phyloP scores from a whole-genome alignment of 2,329 filamentous ascomycete genomes.

The Cytospora chrysosperma region DNA sequence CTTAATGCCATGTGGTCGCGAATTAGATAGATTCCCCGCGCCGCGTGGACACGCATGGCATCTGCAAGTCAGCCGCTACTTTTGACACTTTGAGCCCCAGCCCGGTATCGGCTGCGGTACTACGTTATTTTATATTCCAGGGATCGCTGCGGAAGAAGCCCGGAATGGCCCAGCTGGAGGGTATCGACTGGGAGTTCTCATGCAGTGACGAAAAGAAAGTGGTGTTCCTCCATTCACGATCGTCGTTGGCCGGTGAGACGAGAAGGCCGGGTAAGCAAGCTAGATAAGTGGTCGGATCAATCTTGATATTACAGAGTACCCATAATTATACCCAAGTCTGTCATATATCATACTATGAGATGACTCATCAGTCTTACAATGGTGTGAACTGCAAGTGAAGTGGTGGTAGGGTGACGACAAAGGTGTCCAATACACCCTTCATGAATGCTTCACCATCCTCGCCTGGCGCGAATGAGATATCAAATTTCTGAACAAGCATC shows the following conservation, averaged over 20 bases:
- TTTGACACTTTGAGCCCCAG: background rate
- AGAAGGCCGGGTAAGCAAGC: background rate
- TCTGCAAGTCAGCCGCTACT: background rate
- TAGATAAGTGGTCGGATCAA: background rate
- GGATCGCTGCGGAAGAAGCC: no score
- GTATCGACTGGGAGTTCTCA: background rate
- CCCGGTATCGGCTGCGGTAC: background rate
- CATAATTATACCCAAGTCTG: background rate
- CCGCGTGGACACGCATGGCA: background rate
- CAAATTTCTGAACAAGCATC: slow-evolving; percentile 5
- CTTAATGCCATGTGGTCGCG: background rate
- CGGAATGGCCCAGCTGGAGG: background rate
- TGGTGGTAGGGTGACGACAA: background rate
- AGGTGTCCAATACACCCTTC: background rate
- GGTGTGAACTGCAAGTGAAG: background rate
- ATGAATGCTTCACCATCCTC: slow-evolving; percentile 1
- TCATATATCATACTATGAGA: background rate
- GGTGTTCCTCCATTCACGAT: background rate
- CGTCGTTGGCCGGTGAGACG: background rate
- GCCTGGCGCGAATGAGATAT: slow-evolving; percentile 6
- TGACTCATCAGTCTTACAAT: background rate
- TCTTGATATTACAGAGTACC: background rate
- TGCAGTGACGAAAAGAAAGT: background rate
- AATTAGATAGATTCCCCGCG: background rate
- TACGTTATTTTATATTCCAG: background rate